Evolutionary conservation across 2,329 filamentous ascomycete genomes (phyloP).

Genomic region (Phialemoniopsis sp.): DNA sequence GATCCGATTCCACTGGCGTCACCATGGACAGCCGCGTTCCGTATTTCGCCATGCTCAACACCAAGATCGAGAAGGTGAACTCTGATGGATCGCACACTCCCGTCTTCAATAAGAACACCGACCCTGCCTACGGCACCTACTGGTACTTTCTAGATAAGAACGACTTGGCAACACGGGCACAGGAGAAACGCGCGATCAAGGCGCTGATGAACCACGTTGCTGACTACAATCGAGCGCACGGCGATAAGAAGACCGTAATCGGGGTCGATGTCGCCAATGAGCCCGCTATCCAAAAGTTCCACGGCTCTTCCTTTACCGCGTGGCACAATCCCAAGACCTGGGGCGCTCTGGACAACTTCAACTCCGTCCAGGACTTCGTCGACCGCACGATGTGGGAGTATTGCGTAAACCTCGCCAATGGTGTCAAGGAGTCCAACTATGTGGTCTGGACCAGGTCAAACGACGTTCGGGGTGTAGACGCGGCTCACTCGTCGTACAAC

Average conservation of each 20-base stretch:
- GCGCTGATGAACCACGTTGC: constrained; percentile 5
- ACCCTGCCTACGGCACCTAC: constrained; percentile 4
- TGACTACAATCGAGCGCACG: no score
- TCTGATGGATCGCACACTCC: neutral
- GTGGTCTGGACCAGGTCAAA: constrained; percentile 5
- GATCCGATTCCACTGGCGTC: constrained; percentile 4
- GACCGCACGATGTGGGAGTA: constrained; percentile 3
- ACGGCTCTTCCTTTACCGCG: no score
- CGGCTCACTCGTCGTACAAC: no score
- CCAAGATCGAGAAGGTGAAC: constrained; percentile 2
- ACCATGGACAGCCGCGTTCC: constrained; percentile 4
- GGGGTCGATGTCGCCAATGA: no score
- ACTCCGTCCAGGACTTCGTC: constrained; percentile 2
- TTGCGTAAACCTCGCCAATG: constrained; percentile 5
- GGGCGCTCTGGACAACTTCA: constrained; percentile 2
- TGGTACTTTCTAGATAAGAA: constrained; percentile 7
- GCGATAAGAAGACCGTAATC: no score
- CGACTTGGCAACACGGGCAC: constrained; percentile 1
- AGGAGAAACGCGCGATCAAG: constrained; percentile 4
- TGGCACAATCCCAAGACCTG: constrained; percentile 6
- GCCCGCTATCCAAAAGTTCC: no score
- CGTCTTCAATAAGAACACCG: constrained; percentile 3
- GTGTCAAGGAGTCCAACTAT: constrained; percentile 6
- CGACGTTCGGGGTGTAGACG: neutral
- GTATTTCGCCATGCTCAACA: constrained; percentile 2